Evolutionary conservation across 495 filamentous ascomycete genomes (phyloP).

Genomic region (Talaromyces borbonicus): DNA sequence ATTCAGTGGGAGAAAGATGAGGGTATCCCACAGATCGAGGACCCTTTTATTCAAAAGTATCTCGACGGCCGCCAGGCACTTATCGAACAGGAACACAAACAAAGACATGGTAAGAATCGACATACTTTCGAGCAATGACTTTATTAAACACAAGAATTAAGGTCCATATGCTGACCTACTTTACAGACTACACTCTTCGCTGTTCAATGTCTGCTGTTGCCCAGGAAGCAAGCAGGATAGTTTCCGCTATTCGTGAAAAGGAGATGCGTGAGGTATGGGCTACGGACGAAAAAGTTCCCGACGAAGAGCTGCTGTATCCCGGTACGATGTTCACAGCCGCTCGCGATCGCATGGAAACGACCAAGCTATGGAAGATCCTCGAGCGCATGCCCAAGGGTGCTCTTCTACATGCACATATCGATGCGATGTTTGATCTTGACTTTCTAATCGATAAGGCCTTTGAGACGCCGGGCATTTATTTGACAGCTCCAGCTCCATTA

Average conservation of each 20-base stretch:
- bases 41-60: constrained; percentile 73
- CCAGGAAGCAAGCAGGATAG: constrained; percentile 63
- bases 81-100: constrained; percentile 67
- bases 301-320: constrained; percentile 52
- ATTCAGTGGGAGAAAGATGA: constrained; percentile 39
- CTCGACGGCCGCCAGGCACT: constrained; percentile 65
- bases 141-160: too few species aligned
- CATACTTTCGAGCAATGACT: too few species aligned
- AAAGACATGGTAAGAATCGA: constrained; percentile 60
- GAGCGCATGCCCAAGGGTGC: constrained; percentile 83
- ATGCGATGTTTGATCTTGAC: constrained; percentile 82
- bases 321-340: constrained; percentile 85
- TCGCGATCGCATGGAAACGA: constrained; percentile 68
- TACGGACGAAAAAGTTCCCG: constrained; percentile 40
- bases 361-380: constrained; percentile 77
- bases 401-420: constrained; percentile 77
- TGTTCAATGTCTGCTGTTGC: constrained; percentile 67
- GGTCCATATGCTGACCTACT: background rate
- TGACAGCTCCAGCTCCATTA: constrained; percentile 48
- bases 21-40: constrained; percentile 43
- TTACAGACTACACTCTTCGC: constrained; percentile 28
- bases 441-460: constrained; percentile 64
- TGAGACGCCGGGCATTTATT: constrained; percentile 62
- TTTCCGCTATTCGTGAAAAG: constrained; percentile 63
- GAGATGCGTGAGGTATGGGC: constrained; percentile 69